phyloP scores from a whole-genome alignment of 176 grass and related monocot genomes.

The Typha latifolia region DNA sequence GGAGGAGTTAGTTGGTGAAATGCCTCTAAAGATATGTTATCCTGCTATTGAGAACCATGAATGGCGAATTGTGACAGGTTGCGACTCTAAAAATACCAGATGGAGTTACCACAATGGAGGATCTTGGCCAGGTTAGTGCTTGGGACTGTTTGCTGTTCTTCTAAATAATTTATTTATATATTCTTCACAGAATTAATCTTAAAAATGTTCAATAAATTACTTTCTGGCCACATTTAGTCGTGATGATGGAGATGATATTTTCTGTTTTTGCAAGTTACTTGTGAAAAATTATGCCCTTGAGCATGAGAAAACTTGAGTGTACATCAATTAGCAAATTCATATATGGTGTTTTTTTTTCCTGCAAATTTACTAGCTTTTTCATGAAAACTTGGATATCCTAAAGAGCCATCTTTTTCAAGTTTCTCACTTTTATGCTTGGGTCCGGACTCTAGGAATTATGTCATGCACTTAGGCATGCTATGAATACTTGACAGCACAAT shows the following conservation, averaged over 20 bases:
- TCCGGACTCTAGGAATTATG: too few species aligned
- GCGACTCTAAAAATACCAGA: conserved; percentile 86
- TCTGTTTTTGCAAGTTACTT: too few species aligned
- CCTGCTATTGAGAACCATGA: conserved; percentile 70
- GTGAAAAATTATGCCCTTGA: too few species aligned
- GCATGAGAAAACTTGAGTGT: too few species aligned
- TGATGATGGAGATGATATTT: neutral
- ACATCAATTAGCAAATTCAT: too few species aligned
- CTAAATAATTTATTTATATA: neutral
- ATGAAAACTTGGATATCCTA: too few species aligned
- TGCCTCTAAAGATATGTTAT: conserved; percentile 89
- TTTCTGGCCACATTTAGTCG: neutral
- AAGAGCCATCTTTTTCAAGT: too few species aligned
- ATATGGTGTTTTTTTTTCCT: too few species aligned
- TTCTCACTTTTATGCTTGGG: too few species aligned
- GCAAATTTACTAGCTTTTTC: too few species aligned
- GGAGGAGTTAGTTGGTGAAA: conserved; percentile 83
- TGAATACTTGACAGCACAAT: too few species aligned
- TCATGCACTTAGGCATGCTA: too few species aligned
- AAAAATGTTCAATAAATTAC: neutral
- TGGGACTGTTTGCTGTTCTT: neutral
- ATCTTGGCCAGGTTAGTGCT: conserved; percentile 65
- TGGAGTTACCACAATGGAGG: conserved; percentile 98
- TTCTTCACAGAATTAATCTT: neutral
- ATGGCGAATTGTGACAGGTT: conserved; percentile 75